Evolutionary conservation across 192 early-diverging fungal genomes (phyloP).

Genomic region (Coemansia sp.): DNA sequence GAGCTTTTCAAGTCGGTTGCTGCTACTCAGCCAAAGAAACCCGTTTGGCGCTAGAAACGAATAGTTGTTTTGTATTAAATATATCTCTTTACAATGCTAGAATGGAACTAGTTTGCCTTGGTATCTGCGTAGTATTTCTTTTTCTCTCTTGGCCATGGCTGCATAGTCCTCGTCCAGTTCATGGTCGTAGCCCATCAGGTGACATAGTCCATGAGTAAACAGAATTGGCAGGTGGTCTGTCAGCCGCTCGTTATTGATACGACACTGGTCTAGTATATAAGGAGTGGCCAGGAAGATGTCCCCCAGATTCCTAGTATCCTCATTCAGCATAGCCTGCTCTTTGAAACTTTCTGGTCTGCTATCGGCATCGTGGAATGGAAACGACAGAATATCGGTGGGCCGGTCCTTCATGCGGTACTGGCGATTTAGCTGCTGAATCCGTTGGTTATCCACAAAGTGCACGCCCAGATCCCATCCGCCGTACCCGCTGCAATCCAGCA

Average conservation of each 20-base stretch:
- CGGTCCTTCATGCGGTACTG: conserved; percentile 54
- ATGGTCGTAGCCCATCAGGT: conserved; percentile 69
- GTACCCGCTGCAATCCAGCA: conserved; percentile 56
- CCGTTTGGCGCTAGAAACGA: conserved; percentile 22
- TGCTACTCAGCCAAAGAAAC: conserved; percentile 21
- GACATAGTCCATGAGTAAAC: conserved; percentile 64
- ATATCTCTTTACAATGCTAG: neutral
- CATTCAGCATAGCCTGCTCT: conserved; percentile 16
- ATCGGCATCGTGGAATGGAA: conserved; percentile 57
- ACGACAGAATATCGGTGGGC: conserved; percentile 65
- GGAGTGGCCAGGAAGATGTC: conserved; percentile 62
- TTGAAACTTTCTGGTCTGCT: conserved; percentile 16
- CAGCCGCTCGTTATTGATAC: conserved; percentile 42
- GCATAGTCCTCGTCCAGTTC: conserved; percentile 51
- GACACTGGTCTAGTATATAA: conserved; percentile 57
- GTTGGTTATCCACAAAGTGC: conserved; percentile 51
- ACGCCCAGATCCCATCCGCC: conserved; percentile 63
- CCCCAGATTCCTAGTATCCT: conserved; percentile 59
- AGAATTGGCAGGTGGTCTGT: conserved; percentile 56
- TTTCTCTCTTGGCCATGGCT: conserved; percentile 37
- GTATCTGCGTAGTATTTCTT: conserved; percentile 27
- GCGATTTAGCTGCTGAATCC: conserved; percentile 54
- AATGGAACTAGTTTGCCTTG: neutral
- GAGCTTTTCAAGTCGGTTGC: conserved; percentile 47
- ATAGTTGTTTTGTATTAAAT: neutral